Base-by-base conservation (phyloP, 495 filamentous ascomycete species). In the Penicilliopsis zonata region DNA sequence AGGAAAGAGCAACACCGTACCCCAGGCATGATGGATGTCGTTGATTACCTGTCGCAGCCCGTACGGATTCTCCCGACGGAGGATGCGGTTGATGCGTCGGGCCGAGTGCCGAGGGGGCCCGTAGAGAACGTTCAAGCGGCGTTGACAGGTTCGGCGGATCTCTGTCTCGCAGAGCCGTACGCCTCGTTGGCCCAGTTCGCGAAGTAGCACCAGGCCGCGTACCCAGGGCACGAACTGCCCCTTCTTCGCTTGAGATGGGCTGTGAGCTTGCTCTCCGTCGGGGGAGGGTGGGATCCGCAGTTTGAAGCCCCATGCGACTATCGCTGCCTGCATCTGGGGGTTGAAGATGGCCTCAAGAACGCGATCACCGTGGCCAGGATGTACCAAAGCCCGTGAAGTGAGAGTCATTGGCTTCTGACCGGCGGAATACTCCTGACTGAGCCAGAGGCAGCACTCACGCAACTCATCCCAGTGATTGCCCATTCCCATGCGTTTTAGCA, bases 301-400 rank as follows among this genome's bases (percentile, higher is more conserved):
- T 31, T 50, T 61, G 47, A 78, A 78, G 3, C 73, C 71, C 73
- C 73, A 77, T n/a, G 57, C 47, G 18, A 78, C 60, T 23, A 77
- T 57, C 9, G 67, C 69, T 18, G 54, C 54, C 43, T 70, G 69
- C 41, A 72, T 58, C 4, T 50, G 38, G 0, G 36, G 44, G 12
- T 31, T 50, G 41, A 76, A 75, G 19, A 76, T 58, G 3, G 46
- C 44, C 14, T 41, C 43, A 0, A 72, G 53, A 15, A 57, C 47
- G 10, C 43, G 35, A 16, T 33, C 16, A 6, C 29, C 30, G 13
- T 20, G 31, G 9, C 18, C 16, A 23, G 15, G 19, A 5, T 30
- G 27, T 8, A 20, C 16, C 12, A 7, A 5, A 7, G 5, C 16
- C 2, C 20, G 24, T 24, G 23, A 23, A 20, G 3, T 18, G 16